Base-by-base conservation (phyloP, 192 early-diverging fungal genomes). In the Gaertneriomyces sp. region DNA sequence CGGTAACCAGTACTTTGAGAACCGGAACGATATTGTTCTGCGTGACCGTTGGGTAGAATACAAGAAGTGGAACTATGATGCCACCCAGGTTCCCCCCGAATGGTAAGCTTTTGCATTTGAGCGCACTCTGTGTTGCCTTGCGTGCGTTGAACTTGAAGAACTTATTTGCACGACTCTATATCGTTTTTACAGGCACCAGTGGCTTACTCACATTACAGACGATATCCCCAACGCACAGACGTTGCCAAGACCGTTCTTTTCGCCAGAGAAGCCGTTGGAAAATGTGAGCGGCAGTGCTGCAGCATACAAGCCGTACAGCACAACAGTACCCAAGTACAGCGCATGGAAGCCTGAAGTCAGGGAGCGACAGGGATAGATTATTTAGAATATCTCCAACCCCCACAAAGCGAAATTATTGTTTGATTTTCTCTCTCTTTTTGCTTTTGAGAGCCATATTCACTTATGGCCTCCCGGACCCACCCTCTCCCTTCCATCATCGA, bases 1-100 rank as follows among this genome's bases (percentile, higher is more conserved):
- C 47, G 79, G 79, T 20, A 84, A 84, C 75, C 68, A 81, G 40
- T 84, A 84, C 69, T 84, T 79, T 61, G 73, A 79, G 42, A 80
- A 83, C 69, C 16, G 66, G 9, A 52, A 76, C 5, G 78, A 83
- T 57, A 69, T 82, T 20, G 53, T 72, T 5, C 45, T 55, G 17
- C 73, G 78, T 42, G 77, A 83, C 61, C 63, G 78, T 5, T 80
- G 78, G 81, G 79, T 84, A 5, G 41, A 79, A 8, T 84, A 74
- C 72, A 67, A 72, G 40, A 75, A 74, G 57, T 84, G 79, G 79
- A 79, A 84, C 72, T 76, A 58, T 46, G 82, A 84, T 66, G 71
- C 74, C 3, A 52, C 77, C 25, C 77, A 79, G 54, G 74, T 84
- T 19, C 77, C 79, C 7, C 73, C 82, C 10, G 76, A 84, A 76